Conservation (phyloP, 768 basidiomycete species). For the Cyclocybe cylindracea region DNA sequence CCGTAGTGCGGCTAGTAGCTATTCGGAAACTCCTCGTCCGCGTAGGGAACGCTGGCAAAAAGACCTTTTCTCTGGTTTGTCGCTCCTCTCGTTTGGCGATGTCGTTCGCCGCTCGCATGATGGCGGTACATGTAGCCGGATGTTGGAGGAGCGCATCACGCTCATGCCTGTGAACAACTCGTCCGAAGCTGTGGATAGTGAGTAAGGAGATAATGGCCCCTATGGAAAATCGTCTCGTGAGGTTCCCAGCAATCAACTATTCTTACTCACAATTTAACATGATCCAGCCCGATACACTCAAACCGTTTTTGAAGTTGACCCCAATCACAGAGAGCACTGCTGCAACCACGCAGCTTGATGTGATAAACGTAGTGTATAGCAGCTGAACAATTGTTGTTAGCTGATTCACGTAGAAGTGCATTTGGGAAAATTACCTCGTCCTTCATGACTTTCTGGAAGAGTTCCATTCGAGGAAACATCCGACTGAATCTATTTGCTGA, state of each 20-base stretch:
- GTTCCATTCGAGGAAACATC: slow-evolving; percentile 51
- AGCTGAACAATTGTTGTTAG: slow-evolving; percentile 33
- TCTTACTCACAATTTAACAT: slow-evolving; percentile 49
- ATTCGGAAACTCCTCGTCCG: slow-evolving; percentile 12
- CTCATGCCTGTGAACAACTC: slow-evolving; percentile 63
- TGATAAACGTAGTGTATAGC: slow-evolving; percentile 55
- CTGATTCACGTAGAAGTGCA: background rate
- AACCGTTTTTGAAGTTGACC: slow-evolving; percentile 43
- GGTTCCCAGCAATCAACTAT: slow-evolving; percentile 6
- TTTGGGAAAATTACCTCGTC: slow-evolving; percentile 50
- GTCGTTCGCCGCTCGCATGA: slow-evolving; percentile 28
- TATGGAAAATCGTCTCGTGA: slow-evolving; percentile 16
- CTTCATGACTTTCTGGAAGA: slow-evolving; percentile 57
- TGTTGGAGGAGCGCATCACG: slow-evolving; percentile 54
- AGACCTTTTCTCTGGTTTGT: slow-evolving; percentile 4
- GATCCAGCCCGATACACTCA: slow-evolving; percentile 54
- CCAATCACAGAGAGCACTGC: slow-evolving; percentile 53
- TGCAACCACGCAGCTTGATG: slow-evolving; percentile 46
- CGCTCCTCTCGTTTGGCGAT: slow-evolving; percentile 10
- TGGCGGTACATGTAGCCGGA: slow-evolving; percentile 41
- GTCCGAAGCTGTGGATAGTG: slow-evolving; percentile 59
- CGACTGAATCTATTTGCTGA: slow-evolving; percentile 43
- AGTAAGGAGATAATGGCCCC: slow-evolving; percentile 59
- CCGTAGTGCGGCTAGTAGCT: slow-evolving; percentile 5
- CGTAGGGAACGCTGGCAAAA: slow-evolving; percentile 6